Percentiles rank a stretch among this genome's conserved stretches.
These are phyloP conservation scores for Wickerhamiella alocasiicola DNA, from an alignment of 805 yeast genomes.

Conservation along the genomic window DNA sequence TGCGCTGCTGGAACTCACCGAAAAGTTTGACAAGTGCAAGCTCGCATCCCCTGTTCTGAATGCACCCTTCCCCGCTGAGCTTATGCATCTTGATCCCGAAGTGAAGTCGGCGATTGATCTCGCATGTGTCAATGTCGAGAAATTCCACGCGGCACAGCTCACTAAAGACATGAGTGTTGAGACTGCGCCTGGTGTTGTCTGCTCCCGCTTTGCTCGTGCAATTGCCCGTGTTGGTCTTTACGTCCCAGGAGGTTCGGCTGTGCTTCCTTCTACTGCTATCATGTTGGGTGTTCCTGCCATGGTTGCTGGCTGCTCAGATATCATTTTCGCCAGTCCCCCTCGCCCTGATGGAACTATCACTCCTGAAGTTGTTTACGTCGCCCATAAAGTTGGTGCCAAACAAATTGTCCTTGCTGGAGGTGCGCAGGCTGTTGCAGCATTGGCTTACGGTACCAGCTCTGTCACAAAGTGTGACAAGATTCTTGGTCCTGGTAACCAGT, in stretches of 20 bases:
- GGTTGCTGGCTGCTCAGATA: conserved; percentile 93
- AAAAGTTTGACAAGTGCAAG: conserved; percentile 77
- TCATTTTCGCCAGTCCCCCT: conserved; percentile 91
- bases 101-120: conserved; percentile 78
- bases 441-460: conserved; percentile 95
- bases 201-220: conserved; percentile 91
- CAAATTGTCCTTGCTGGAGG: conserved; percentile 95
- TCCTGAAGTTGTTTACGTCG: conserved; percentile 96
- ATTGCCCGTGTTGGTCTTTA: conserved; percentile 90
- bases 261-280: conserved; percentile 91
- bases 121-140: conserved; percentile 75
- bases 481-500: conserved; percentile 98
- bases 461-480: conserved; percentile 93
- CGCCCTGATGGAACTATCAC: conserved; percentile 83
- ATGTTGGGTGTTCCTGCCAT: conserved; percentile 98
- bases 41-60: conserved; percentile 58
- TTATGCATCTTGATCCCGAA: conserved; percentile 60
- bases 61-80: conserved; percentile 78
- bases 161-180: conserved; percentile 68
- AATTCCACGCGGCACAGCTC: conserved; percentile 84
- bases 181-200: conserved; percentile 85
- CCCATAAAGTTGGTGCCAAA: conserved; percentile 86
- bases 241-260: conserved; percentile 98
- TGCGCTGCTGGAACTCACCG: conserved; percentile 81
- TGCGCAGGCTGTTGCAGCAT: conserved; percentile 97